Percentiles rank a stretch among this genome's conserved stretches.
These are phyloP conservation scores for Trichoderma brevicompactum DNA, from an alignment of 2,329 filamentous ascomycete genomes.

Conservation along the genomic window DNA sequence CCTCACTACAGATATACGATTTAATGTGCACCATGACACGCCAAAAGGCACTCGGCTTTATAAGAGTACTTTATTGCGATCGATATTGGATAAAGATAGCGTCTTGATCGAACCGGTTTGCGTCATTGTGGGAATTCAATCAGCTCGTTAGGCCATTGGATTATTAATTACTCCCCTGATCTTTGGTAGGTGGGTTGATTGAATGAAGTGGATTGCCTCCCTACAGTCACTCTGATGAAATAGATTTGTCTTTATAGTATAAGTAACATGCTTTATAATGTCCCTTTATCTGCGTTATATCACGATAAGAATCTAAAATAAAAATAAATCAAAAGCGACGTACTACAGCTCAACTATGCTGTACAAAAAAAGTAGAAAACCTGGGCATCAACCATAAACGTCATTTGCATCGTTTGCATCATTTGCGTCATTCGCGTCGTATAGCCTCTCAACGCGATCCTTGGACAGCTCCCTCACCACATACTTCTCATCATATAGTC, in stretches of 20 bases:
- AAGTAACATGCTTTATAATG: neutral
- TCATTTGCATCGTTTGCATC: too few species aligned
- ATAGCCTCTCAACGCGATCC: neutral
- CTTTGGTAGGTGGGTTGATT: too few species aligned
- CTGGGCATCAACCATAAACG: neutral
- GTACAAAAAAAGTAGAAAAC: too few species aligned
- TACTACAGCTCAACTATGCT: neutral
- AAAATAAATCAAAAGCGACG: neutral
- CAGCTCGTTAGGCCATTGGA: too few species aligned
- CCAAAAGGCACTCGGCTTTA: neutral
- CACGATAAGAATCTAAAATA: neutral
- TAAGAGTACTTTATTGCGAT: neutral
- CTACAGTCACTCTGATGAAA: neutral
- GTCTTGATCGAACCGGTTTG: neutral
- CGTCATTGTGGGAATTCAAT: too few species aligned
- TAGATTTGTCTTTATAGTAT: neutral
- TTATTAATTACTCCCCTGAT: too few species aligned
- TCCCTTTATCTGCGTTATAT: neutral
- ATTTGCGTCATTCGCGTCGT: too few species aligned
- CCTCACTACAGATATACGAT: constrained; percentile 54
- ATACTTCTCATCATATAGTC: constrained; percentile 25
- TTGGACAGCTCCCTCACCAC: neutral
- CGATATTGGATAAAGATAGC: neutral
- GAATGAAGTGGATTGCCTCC: too few species aligned
- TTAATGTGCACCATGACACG: constrained; percentile 28